Evolutionary conservation across 257 asterid genomes (phyloP).

Genomic region (Leonotis leonurus): DNA sequence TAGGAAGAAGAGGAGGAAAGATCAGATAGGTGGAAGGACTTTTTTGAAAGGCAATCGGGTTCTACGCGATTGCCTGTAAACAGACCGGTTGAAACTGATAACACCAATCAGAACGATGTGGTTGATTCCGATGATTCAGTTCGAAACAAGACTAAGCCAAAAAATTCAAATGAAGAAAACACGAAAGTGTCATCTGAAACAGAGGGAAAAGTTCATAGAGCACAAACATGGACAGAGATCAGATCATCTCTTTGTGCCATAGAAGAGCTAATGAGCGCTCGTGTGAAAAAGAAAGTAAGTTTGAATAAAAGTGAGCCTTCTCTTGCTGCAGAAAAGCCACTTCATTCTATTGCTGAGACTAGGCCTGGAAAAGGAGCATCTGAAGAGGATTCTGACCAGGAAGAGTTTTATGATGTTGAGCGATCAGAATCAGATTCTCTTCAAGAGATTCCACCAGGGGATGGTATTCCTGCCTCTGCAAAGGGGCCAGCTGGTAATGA

Average conservation of each 20-base stretch:
- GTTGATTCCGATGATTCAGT: slow-evolving; percentile 19
- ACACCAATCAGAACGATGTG: slow-evolving; percentile 16
- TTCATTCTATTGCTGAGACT: slow-evolving; percentile 42
- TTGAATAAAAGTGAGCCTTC: slow-evolving; percentile 26
- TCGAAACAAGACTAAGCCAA: slow-evolving; percentile 13
- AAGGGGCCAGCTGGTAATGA: no score
- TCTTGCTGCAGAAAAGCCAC: slow-evolving; percentile 26
- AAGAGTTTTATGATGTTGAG: slow-evolving; percentile 89
- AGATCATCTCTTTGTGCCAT: slow-evolving; percentile 66
- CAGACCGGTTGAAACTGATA: slow-evolving; percentile 26
- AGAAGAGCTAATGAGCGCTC: slow-evolving; percentile 72
- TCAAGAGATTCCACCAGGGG: slow-evolving; percentile 36
- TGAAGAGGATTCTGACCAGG: slow-evolving; percentile 97
- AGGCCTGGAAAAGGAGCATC: slow-evolving; percentile 50
- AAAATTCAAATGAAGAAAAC: slow-evolving; percentile 18
- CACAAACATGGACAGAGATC: slow-evolving; percentile 71
- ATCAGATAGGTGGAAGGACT: slow-evolving; percentile 90
- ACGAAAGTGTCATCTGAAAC: slow-evolving; percentile 26
- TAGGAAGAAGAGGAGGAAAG: slow-evolving; percentile 99
- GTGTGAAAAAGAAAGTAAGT: slow-evolving; percentile 44
- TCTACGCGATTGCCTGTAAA: slow-evolving; percentile 33
- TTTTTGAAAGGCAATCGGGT: slow-evolving; percentile 64
- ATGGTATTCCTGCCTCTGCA: slow-evolving; percentile 26
- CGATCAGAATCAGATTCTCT: slow-evolving; percentile 73
- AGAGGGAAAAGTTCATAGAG: slow-evolving; percentile 35